Evolutionary conservation across 1,284 basidiomycete species (phyloP).

Genomic region (Ganoderma lucidum): DNA sequence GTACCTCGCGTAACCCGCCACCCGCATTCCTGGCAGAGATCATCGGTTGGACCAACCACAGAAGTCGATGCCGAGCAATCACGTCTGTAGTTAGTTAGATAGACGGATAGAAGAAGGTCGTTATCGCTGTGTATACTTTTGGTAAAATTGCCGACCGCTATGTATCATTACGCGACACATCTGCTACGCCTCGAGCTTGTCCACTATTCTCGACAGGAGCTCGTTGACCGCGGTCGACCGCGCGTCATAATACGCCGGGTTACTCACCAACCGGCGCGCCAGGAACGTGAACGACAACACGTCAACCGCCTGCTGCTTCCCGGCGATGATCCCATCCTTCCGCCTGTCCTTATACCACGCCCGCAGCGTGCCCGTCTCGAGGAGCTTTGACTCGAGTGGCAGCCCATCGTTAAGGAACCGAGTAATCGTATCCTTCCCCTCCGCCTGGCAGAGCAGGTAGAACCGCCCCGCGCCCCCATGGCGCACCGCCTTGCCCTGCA

Average conservation of each 20-base stretch:
- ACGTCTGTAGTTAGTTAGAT: background rate
- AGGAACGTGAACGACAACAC: constrained; percentile 86
- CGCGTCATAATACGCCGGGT: constrained; percentile 90
- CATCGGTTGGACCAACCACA: constrained; percentile 3
- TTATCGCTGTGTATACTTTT: constrained; percentile 12
- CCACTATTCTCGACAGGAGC: constrained; percentile 76
- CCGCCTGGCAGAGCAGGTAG: constrained; percentile 88
- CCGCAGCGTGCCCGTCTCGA: constrained; percentile 59
- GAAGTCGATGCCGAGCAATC: background rate
- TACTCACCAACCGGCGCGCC: constrained; percentile 72
- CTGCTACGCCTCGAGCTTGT: constrained; percentile 52
- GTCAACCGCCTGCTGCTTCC: constrained; percentile 80
- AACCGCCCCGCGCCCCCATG: constrained; percentile 73
- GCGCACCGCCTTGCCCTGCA: constrained; percentile 88
- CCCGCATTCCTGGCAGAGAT: background rate
- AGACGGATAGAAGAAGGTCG: constrained; percentile 11
- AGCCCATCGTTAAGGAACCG: constrained; percentile 89
- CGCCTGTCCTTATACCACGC: constrained; percentile 60
- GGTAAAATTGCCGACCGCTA: background rate
- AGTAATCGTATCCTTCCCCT: constrained; percentile 80
- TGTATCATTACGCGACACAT: background rate
- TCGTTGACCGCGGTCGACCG: constrained; percentile 52
- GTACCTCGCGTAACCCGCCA: constrained; percentile 52
- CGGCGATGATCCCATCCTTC: constrained; percentile 49
- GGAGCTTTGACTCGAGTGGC: constrained; percentile 86